These are phyloP conservation scores for Esteya vermicola DNA, from an alignment of 2,329 filamentous ascomycete species.

Conservation along the genomic window DNA sequence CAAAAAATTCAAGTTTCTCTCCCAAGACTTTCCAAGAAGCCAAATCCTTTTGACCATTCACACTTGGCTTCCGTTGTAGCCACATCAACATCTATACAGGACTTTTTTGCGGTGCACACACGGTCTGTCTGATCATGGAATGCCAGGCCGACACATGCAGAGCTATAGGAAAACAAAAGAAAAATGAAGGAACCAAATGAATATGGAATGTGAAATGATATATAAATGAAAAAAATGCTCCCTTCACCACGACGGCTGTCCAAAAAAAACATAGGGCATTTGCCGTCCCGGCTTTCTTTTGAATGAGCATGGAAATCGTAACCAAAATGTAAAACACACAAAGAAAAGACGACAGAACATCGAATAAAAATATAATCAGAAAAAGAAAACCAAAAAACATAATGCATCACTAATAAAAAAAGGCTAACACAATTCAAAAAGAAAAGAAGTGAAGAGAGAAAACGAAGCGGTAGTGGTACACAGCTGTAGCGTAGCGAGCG, in stretches of 20 bases:
- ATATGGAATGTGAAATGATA: too few relatives aligned
- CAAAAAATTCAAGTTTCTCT: too few relatives aligned
- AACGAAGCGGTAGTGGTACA: background rate
- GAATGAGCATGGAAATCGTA: too few relatives aligned
- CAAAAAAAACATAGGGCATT: background rate
- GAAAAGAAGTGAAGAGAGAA: slow-evolving; percentile 1
- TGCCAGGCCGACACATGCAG: too few relatives aligned
- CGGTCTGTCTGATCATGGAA: too few relatives aligned
- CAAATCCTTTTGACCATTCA: background rate
- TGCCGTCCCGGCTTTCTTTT: too few relatives aligned
- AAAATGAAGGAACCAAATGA: too few relatives aligned
- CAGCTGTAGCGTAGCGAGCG: background rate
- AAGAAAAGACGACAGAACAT: background rate
- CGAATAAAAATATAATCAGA: background rate
- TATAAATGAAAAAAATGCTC: too few relatives aligned
- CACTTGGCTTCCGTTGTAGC: background rate
- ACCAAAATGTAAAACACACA: slow-evolving; percentile 2
- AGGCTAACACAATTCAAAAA: too few relatives aligned
- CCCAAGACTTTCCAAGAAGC: background rate
- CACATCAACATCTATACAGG: slow-evolving; percentile 3
- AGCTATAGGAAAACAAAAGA: too few relatives aligned
- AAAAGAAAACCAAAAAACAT: background rate
- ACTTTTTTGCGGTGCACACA: too few relatives aligned
- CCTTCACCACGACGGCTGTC: too few relatives aligned
- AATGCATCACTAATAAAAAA: background rate